Evolutionary conservation across 1,139 yeast species (phyloP), one percentile per base, ranked within the genome.

Genomic region (Candida buenavistaensis): DNA sequence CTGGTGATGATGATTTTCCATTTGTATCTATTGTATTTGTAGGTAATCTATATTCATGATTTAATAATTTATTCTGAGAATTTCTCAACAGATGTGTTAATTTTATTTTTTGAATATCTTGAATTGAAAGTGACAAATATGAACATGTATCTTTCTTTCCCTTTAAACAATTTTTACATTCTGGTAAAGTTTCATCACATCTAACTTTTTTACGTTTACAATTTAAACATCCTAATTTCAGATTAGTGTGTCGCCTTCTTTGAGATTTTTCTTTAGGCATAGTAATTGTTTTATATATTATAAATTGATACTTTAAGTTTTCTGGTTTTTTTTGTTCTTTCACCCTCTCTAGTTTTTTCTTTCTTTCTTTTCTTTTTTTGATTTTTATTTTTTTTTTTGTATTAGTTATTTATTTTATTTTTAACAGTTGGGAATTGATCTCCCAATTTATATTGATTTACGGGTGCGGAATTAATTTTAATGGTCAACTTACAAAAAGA

Each of bases 131-230:
- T 10, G 45, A 42, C 20, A 62, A 39, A 43, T 69, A 69, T 1
- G 68, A 58, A 45, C 75, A 69, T 5, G 47, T 44, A 8, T 49
- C 52, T 15, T 55, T 51, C 30, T 57, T 56, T 30, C 64, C 59
- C 33, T 58, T 58, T 9, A 51, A 40, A 47, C 77, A 71, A 42
- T 68, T 68, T 12, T 47, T 48, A 52, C 76, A 71, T 30, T 52
- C 52, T 2, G 78, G 77, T 13, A 63, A 47, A 16, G 54, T 58
- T 47, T 72, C 78, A 43, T 71, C 74, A 50, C 78, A 72, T 39
- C 75, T 62, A 26, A 71, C 66, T 45, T 70, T 66, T 41, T 72
- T 60, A 30, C 61, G 51, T 44, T 70, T 71, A 51, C 78, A 72
- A 36, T 62, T 64, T 10, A 46, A 39, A 46, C 78, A 72, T 2